Evolutionary conservation across 176 grass and related monocot species (phyloP), one percentile per base, ranked within the genome.

Genomic region (Ananas comosus): DNA sequence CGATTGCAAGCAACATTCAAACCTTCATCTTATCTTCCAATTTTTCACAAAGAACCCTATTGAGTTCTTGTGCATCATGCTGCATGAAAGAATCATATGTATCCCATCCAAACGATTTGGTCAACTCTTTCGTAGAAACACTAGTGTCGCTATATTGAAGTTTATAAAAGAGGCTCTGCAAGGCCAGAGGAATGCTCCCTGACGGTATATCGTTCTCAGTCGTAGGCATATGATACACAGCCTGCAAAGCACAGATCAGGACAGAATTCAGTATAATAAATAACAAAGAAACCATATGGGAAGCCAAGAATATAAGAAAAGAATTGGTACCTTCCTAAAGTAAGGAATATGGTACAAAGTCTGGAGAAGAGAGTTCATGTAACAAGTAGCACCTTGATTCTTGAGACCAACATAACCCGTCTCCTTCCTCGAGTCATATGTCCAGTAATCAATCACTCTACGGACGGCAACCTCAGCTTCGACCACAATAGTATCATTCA

Each of bases 11-110:
- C 11, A 18, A 77, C 77, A 77, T 58, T 63, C 18, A 63, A 54
- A 96, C 87, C 91, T 96, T 96, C 91, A 91, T 96, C 69, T 96
- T 96, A 76, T 85, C 87, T 80, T 96, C 87, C 58, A 96, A 83
- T 86, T 91, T 96, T 76, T 96, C 91, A 69, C 91, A 88, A 24
- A 96, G 87, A 81, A 96, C 91, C 84, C 87, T 87, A 64, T 96
- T 91, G 74, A 96, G 85, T 81, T 96, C 91, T 79, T 96, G 91
- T 61, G 88, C 87, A 72, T 91, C 91, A 76, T 96, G 91, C 74
- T 96, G 91, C 91, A 96, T 96, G 82, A 96, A 96, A 82, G 91
- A 96, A 80, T 96, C 87, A 85, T 91, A 96, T 63, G 91, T 96
- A 72, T 96, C 91, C 91, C 91, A 96, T 69, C 91, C 91, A 88